These are phyloP conservation scores for Tetrastigma voinierianum DNA, from an alignment of 164 flowering plant genomes.

Conservation along the genomic window DNA sequence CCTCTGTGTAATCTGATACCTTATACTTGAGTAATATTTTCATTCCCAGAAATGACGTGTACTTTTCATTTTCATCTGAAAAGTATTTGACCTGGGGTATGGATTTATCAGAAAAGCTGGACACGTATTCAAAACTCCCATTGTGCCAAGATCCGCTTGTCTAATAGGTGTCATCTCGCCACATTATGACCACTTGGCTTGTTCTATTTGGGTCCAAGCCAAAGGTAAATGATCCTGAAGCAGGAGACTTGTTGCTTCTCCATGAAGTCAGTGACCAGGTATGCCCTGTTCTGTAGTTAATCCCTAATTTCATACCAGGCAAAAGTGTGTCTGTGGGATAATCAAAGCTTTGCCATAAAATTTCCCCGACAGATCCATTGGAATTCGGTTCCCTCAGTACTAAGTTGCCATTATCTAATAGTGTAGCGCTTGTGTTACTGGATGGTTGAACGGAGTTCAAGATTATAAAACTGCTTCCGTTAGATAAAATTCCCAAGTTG, in stretches of 20 bases:
- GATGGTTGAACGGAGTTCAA: background rate
- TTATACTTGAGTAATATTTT: background rate
- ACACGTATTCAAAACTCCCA: background rate
- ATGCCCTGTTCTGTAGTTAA: conserved; percentile 15
- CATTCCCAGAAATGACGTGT: background rate
- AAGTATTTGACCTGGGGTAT: background rate
- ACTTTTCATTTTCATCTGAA: conserved; percentile 8
- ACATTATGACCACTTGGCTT: conserved; percentile 16
- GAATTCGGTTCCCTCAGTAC: conserved; percentile 22
- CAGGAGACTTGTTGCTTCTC: conserved; percentile 16
- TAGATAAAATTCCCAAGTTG: conserved; percentile 6
- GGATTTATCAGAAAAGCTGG: background rate
- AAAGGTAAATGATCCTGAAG: conserved; percentile 23
- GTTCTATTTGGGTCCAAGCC: conserved; percentile 20
- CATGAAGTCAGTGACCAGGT: conserved; percentile 27
- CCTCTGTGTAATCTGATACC: too few species aligned
- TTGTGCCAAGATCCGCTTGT: conserved; percentile 12
- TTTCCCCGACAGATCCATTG: conserved; percentile 13
- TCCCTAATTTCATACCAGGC: conserved; percentile 37
- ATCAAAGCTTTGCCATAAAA: conserved; percentile 40
- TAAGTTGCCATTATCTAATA: conserved; percentile 30
- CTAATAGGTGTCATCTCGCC: conserved; percentile 6
- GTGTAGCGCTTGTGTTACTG: conserved; percentile 11
- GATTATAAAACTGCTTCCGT: background rate
- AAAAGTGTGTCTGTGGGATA: conserved; percentile 33